These are phyloP conservation scores for Candolleomyces eurysporus DNA, from an alignment of 768 basidiomycete species.

Conservation along the genomic window DNA sequence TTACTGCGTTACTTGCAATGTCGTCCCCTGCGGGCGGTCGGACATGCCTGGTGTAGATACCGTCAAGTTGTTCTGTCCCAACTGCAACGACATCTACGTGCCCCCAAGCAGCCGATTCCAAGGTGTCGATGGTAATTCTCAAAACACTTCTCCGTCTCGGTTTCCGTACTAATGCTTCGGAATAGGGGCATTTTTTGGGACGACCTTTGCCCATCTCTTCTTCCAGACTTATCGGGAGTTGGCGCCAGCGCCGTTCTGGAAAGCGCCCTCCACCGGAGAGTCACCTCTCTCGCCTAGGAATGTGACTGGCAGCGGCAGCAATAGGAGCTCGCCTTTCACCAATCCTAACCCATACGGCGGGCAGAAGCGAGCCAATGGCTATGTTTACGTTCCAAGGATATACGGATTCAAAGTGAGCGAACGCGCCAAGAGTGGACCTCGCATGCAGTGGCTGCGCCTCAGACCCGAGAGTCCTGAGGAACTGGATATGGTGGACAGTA, in stretches of 20 bases:
- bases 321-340: constrained; percentile 59
- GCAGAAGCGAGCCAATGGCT: constrained; percentile 83
- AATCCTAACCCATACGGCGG: constrained; percentile 91
- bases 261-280: constrained; percentile 55
- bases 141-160: background rate
- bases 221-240: constrained; percentile 97
- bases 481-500: constrained; percentile 86
- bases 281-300: constrained; percentile 60
- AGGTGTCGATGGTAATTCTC: constrained; percentile 83
- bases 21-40: constrained; percentile 93
- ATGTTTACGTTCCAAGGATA: constrained; percentile 88
- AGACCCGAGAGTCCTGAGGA: constrained; percentile 80
- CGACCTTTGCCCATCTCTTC: constrained; percentile 96
- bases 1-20: constrained; percentile 83
- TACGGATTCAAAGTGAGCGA: constrained; percentile 99
- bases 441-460: constrained; percentile 95
- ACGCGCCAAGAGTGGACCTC: constrained; percentile 88
- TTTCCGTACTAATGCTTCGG: constrained; percentile 1
- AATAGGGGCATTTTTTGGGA: constrained; percentile 96
- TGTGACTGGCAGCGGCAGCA: constrained; percentile 46
- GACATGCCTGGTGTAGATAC: constrained; percentile 97
- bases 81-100: constrained; percentile 95
- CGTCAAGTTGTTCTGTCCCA: constrained; percentile 96
- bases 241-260: constrained; percentile 92
- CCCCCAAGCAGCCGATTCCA: constrained; percentile 95